Percentiles rank a stretch among this genome's conserved stretches.
phyloP scores from a whole-genome alignment of 257 asterid species.

The Echium plantagineum region DNA sequence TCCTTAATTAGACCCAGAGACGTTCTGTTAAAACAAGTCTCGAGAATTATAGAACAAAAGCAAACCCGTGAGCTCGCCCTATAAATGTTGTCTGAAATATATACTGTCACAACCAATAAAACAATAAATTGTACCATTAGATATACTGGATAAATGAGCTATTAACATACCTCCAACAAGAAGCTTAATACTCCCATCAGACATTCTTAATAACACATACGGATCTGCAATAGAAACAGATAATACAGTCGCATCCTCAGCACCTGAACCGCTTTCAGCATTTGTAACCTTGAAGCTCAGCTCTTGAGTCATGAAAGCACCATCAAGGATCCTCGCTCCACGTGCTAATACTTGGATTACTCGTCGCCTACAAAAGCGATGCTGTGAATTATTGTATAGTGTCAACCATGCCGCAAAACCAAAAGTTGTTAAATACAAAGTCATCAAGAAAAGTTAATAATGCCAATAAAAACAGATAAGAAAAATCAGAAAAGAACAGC shows the following conservation, averaged over 20 bases:
- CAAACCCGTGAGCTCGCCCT: not conserved
- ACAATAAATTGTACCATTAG: not conserved
- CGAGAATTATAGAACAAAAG: not conserved
- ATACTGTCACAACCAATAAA: not conserved
- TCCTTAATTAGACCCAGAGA: not conserved
- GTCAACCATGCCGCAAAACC: not conserved
- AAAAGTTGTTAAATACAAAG: not conserved
- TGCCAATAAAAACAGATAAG: no score
- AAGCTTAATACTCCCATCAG: constrained; percentile 89
- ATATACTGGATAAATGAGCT: not conserved
- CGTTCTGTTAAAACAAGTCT: not conserved
- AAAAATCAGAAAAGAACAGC: not conserved
- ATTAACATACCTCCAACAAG: constrained; percentile 78
- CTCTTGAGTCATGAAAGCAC: constrained; percentile 94
- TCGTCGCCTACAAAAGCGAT: constrained; percentile 52
- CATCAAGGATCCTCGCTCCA: constrained; percentile 98
- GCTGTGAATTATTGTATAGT: constrained; percentile 9
- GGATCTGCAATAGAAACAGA: constrained; percentile 97
- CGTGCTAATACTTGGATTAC: constrained; percentile 82
- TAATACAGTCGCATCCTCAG: constrained; percentile 55
- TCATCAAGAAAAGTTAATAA: not conserved
- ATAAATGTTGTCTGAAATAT: not conserved
- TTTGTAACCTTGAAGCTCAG: constrained; percentile 63
- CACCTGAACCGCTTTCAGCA: constrained; percentile 53
- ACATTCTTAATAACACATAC: constrained; percentile 79